Evolutionary conservation across 768 basidiomycete species (phyloP).

Genomic region (Boletus sp.): DNA sequence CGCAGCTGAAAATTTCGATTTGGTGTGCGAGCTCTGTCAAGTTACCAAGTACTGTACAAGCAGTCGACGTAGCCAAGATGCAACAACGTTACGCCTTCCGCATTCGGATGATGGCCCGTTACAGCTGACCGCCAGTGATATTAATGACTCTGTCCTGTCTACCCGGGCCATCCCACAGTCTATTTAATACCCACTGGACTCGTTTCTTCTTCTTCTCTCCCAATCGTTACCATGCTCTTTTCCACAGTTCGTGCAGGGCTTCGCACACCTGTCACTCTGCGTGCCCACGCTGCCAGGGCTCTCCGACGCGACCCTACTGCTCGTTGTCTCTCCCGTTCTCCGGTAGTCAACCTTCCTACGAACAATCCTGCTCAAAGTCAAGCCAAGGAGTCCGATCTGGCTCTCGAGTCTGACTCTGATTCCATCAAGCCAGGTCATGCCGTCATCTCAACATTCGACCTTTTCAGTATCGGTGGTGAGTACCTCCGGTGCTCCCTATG

Average conservation of each 20-base stretch:
- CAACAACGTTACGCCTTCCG: too few relatives aligned
- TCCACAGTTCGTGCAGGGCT: slow-evolving; percentile 4
- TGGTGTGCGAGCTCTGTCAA: background rate
- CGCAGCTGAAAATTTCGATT: background rate
- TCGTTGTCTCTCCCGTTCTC: slow-evolving; percentile 19
- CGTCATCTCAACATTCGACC: slow-evolving; percentile 89
- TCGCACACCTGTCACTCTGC: background rate
- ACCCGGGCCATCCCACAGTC: too few relatives aligned
- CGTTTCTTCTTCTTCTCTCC: background rate
- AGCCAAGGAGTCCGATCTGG: slow-evolving; percentile 1
- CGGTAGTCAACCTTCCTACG: background rate
- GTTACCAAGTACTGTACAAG: too few relatives aligned
- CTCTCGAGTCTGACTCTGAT: slow-evolving; percentile 11
- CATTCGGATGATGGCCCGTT: too few relatives aligned
- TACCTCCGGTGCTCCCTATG: background rate
- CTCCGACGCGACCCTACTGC: background rate
- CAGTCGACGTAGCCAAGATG: too few relatives aligned
- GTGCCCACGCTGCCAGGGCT: background rate
- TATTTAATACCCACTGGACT: background rate
- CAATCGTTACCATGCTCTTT: slow-evolving; percentile 3
- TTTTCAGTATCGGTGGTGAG: slow-evolving; percentile 87
- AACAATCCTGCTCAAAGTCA: background rate
- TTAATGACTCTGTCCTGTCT: too few relatives aligned
- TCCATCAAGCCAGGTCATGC: slow-evolving; percentile 64
- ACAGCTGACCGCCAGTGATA: too few relatives aligned